Evolutionary conservation across 148 eudicot species (phyloP).

Genomic region (Cornus kousa): DNA sequence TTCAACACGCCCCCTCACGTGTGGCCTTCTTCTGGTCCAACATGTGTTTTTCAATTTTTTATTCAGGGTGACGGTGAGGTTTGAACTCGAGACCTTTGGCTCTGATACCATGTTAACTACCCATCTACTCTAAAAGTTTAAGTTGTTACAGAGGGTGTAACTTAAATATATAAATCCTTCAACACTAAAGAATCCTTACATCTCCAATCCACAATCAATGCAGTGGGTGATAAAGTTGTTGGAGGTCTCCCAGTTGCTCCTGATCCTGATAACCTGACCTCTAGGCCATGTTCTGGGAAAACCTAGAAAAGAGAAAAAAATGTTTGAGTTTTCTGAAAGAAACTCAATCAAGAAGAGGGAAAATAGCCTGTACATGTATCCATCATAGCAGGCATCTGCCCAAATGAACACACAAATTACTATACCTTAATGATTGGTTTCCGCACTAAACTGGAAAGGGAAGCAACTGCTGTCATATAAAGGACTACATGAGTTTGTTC

Average conservation of each 20-base stretch:
- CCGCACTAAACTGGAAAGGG: conserved; percentile 65
- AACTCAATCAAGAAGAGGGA: not conserved
- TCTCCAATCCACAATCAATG: conserved; percentile 76
- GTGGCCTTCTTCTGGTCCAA: too few species aligned
- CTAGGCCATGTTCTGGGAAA: conserved; percentile 72
- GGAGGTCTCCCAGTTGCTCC: conserved; percentile 76
- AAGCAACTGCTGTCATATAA: conserved; percentile 82
- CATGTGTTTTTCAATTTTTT: too few species aligned
- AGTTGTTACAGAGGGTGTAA: too few species aligned
- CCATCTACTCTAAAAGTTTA: too few species aligned
- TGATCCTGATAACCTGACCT: conserved; percentile 75
- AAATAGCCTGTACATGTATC: not conserved
- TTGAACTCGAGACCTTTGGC: too few species aligned
- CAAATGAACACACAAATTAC: conserved; percentile 1
- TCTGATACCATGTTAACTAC: too few species aligned
- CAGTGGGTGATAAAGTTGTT: conserved; percentile 82
- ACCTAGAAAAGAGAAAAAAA: conserved; percentile 35
- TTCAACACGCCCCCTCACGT: too few species aligned
- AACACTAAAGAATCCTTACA: conserved; percentile 38
- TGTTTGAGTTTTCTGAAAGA: not conserved
- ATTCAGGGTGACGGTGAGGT: too few species aligned
- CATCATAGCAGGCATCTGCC: not conserved
- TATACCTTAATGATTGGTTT: conserved; percentile 74
- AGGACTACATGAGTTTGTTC: conserved; percentile 76
- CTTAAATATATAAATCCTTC: too few species aligned